Evolutionary conservation across 2,329 filamentous ascomycete genomes (phyloP).

Genomic region (Endoconidiophora laricicola): DNA sequence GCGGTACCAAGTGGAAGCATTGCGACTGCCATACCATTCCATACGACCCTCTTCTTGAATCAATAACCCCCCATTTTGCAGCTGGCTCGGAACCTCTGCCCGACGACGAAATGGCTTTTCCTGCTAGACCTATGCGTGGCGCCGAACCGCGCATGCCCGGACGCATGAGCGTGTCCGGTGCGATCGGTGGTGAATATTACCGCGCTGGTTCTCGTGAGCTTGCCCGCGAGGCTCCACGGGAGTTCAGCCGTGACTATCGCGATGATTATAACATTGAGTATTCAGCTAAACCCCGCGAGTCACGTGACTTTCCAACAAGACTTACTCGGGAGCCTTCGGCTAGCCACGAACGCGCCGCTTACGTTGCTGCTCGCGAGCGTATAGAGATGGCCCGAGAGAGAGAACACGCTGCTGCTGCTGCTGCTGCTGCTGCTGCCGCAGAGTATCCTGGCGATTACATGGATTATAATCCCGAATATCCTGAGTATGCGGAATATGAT

Average conservation of each 20-base stretch:
- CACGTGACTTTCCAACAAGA: background rate
- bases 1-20: constrained; percentile 64
- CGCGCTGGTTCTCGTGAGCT: background rate
- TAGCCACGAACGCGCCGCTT: constrained; percentile 3
- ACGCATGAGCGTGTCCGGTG: constrained; percentile 7
- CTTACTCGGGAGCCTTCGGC: constrained; percentile 7
- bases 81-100: constrained; percentile 1
- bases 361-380: background rate
- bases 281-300: background rate
- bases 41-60: constrained; percentile 26
- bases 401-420: constrained; percentile 4
- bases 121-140: constrained; percentile 7
- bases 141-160: constrained; percentile 5
- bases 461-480: constrained; percentile 10
- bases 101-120: constrained; percentile 10
- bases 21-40: constrained; percentile 75
- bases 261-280: constrained; percentile 11
- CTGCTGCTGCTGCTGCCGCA: constrained; percentile 5
- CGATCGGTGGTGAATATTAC: constrained; percentile 8
- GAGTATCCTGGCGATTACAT: constrained; percentile 6
- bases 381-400: constrained; percentile 2
- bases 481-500: constrained; percentile 7
- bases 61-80: constrained; percentile 14
- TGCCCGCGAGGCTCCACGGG: constrained; percentile 11
- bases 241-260: constrained; percentile 5